Percentiles rank a stretch among this genome's conserved stretches.
phyloP scores from a whole-genome alignment of 2,329 filamentous ascomycete genomes.

The Chaetoscypha palmicola region DNA sequence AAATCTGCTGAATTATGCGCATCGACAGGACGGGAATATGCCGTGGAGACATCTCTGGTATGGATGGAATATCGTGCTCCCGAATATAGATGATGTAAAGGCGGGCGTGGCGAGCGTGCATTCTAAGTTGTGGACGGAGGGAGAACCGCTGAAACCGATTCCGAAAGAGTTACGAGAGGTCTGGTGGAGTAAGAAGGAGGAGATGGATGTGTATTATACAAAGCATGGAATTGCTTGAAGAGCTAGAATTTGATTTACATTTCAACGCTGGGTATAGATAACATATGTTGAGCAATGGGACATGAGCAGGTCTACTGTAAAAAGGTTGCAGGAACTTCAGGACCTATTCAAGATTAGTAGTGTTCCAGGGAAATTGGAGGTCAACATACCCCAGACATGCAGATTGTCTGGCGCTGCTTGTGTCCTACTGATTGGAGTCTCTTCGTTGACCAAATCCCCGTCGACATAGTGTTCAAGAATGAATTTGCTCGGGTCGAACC shows the following conservation, averaged over 20 bases:
- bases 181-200: constrained; percentile 9
- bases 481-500: constrained; percentile 50
- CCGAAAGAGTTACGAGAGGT: constrained; percentile 13
- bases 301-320: too few relatives aligned
- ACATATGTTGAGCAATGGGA: background rate
- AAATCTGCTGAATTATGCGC: constrained; percentile 39
- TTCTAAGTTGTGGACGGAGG: constrained; percentile 33
- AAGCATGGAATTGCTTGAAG: background rate
- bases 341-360: too few relatives aligned
- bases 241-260: background rate
- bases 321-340: too few relatives aligned
- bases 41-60: constrained; percentile 35
- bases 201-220: constrained; percentile 11
- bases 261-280: background rate
- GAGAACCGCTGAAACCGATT: constrained; percentile 13
- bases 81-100: constrained; percentile 30
- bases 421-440: constrained; percentile 17
- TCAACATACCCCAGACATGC: constrained; percentile 28
- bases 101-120: constrained; percentile 33
- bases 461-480: constrained; percentile 67
- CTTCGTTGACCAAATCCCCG: constrained; percentile 55
- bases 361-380: too few relatives aligned
- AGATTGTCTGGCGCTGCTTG: constrained; percentile 16
- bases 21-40: constrained; percentile 35
- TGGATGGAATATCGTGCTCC: constrained; percentile 36